Evolutionary conservation across 1,139 yeast species (phyloP), one percentile per base, ranked within the genome.

Genomic region (Diutina pseudorugosa): DNA sequence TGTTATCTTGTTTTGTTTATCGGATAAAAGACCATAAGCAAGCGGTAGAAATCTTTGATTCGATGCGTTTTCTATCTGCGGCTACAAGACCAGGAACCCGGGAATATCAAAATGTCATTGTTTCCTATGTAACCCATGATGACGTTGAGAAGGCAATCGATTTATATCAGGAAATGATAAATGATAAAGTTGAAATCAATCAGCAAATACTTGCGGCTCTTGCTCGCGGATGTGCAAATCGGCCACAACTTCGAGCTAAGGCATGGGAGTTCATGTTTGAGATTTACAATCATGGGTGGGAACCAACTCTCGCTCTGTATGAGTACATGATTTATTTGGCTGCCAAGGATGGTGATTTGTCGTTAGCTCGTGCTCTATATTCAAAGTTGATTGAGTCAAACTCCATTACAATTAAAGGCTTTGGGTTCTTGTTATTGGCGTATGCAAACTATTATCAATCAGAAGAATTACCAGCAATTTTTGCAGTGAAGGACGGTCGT

Each of bases 251-350:
- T 52, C 70, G 75, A 27, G 60, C 70, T 51, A 72, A 75, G 58
- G 90, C 96, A 0, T 93, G 98, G 97, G 79, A 80, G 52, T 84
- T 79, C 59, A 78, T 91, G 54, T 75, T 85, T 57, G 83, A 85
- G 57, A 80, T 88, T 55, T 76, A 82, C 59, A 75, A 77, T 20
- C 62, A 67, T 48, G 77, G 76, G 0, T 72, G 76, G 74, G 65
- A 70, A 52, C 75, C 81, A 14, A 68, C 76, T 16, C 63, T 77
- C 23, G 71, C 71, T 36, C 76, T 87, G 0, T 75, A 84, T 56
- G 85, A 83, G 57, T 74, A 81, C 19, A 82, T 91, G 81, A 72
- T 91, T 65, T 78, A 83, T 57, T 67, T 91, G 47, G 80, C 94
- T 11, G 84, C 91, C 0, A 75, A 74, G 54, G 91, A 91, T 58